Percentiles rank a stretch among this genome's conserved stretches.
Evolutionary conservation across 208 protist species (phyloP).

Genomic region (Lotmaria passim): DNA sequence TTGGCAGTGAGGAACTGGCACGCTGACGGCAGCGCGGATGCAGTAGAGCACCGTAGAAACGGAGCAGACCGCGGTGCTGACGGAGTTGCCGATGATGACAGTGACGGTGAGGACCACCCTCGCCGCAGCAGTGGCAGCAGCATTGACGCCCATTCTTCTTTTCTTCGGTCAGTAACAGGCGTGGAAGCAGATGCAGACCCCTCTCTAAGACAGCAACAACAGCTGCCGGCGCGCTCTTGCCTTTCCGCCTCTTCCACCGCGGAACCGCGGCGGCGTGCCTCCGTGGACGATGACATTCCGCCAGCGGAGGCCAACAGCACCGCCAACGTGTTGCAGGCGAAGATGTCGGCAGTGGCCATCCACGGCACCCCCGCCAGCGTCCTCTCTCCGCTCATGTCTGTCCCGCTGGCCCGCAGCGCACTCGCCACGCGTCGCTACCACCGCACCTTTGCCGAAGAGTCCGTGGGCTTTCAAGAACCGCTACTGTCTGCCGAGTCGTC

Average conservation of each 20-base stretch:
- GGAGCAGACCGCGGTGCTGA: too few relatives aligned
- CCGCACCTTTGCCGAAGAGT: not conserved
- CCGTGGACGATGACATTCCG: not conserved
- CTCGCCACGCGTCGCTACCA: not conserved
- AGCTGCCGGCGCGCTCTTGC: too few relatives aligned
- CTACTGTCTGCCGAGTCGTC: not conserved
- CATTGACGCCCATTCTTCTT: too few relatives aligned
- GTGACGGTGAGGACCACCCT: too few relatives aligned
- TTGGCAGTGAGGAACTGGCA: too few relatives aligned
- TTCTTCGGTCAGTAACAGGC: too few relatives aligned
- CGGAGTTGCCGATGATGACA: not conserved
- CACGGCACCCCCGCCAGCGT: not conserved
- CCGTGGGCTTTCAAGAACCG: slow-evolving; percentile 7
- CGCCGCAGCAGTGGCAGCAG: not conserved
- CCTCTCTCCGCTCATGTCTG: not conserved
- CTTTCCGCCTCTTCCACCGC: not conserved
- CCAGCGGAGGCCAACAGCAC: not conserved
- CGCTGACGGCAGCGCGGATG: not conserved
- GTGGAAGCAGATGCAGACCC: too few relatives aligned
- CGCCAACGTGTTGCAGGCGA: not conserved
- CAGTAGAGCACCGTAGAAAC: not conserved
- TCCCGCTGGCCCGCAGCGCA: not conserved
- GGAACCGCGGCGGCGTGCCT: not conserved
- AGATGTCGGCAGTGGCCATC: not conserved
- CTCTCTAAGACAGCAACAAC: too few relatives aligned